Conservation (phyloP, 2,329 filamentous ascomycete species). For the Claviceps spartinae region DNA sequence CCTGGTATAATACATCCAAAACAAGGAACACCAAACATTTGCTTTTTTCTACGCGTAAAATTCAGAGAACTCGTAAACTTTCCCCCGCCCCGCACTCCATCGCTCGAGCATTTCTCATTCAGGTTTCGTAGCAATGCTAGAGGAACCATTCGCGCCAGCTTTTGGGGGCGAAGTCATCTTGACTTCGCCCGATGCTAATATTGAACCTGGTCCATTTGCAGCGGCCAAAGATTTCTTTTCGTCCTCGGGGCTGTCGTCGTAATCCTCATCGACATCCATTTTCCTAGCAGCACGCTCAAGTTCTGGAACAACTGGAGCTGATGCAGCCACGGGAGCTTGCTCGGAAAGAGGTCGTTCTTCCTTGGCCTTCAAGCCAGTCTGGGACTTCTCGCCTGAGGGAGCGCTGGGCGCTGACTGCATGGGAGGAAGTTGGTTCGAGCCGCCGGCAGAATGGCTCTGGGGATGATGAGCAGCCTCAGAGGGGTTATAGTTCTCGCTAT, state of each 20-base stretch:
- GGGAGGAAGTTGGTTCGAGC: constrained; percentile 41
- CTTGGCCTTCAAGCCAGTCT: constrained; percentile 26
- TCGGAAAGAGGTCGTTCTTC: constrained; percentile 43
- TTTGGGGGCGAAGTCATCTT: constrained; percentile 25
- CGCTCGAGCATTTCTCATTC: constrained; percentile 19
- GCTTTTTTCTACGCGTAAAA: constrained; percentile 6
- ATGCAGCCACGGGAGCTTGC: constrained; percentile 28
- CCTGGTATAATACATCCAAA: constrained; percentile 6
- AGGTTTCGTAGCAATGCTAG: constrained; percentile 25
- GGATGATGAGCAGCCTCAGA: constrained; percentile 81
- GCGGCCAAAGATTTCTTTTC: constrained; percentile 46
- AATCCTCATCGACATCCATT: constrained; percentile 96
- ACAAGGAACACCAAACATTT: constrained; percentile 11
- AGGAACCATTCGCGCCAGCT: constrained; percentile 27
- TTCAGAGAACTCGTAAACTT: constrained; percentile 14
- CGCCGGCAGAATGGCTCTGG: constrained; percentile 39
- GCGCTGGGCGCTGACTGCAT: constrained; percentile 44
- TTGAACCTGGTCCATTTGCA: constrained; percentile 30
- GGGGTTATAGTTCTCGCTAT: constrained; percentile 72
- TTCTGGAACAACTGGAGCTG: constrained; percentile 47
- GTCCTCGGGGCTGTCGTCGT: constrained; percentile 88
- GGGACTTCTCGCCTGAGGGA: constrained; percentile 36
- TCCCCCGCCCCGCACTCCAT: background rate
- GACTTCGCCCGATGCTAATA: constrained; percentile 34
- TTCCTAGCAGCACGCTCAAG: constrained; percentile 74